Evolutionary conservation across 192 early-diverging fungal genomes (phyloP).

Genomic region (Phycomyces nitens): DNA sequence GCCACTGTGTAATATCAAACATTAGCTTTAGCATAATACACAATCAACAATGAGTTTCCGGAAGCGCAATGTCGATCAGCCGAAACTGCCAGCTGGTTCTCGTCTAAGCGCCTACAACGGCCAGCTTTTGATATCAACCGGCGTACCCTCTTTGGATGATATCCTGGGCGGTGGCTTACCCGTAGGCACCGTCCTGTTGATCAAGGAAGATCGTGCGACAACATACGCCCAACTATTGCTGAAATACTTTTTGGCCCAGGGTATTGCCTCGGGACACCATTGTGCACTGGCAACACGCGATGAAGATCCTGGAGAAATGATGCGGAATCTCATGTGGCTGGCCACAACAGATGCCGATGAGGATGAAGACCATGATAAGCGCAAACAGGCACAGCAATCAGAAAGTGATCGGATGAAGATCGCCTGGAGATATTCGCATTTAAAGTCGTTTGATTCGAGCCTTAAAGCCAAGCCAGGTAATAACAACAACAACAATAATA

Average conservation of each 20-base stretch:
- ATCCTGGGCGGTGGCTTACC: conserved; percentile 84
- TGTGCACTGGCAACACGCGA: conserved; percentile 70
- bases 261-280: conserved; percentile 69
- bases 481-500: conserved; percentile 7
- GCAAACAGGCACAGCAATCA: conserved; percentile 26
- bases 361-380: conserved; percentile 43
- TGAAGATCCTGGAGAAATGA: conserved; percentile 54
- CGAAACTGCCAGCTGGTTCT: conserved; percentile 66
- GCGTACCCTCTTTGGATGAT: conserved; percentile 83
- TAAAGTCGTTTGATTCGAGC: conserved; percentile 64
- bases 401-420: conserved; percentile 76
- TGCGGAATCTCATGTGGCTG: conserved; percentile 59
- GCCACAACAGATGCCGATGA: conserved; percentile 49
- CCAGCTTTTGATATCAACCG: conserved; percentile 74
- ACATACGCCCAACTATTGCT: conserved; percentile 75
- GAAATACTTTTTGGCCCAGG: conserved; percentile 86
- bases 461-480: conserved; percentile 43
- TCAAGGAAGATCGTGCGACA: conserved; percentile 78
- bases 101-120: conserved; percentile 75
- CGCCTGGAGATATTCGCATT: conserved; percentile 90
- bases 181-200: conserved; percentile 71
- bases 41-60: conserved; percentile 45
- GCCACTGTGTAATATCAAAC: too few species aligned
- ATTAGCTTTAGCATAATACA: too few species aligned
- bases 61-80: conserved; percentile 51